Conservation (phyloP, 2,329 filamentous ascomycete genomes). For the Calonectria pauciramosa region DNA sequence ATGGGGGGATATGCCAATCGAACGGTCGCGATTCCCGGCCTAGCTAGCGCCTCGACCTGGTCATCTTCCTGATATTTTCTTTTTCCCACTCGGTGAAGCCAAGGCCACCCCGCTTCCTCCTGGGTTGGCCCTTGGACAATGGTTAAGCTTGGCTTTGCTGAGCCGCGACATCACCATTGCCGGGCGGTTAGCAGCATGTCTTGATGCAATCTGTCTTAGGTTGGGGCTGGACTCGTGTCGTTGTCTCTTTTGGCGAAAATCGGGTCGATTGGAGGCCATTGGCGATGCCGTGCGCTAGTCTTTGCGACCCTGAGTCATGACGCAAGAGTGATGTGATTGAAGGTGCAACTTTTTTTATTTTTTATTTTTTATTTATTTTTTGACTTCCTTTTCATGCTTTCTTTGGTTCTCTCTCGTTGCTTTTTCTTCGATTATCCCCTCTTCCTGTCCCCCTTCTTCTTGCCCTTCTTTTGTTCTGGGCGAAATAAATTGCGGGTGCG, state of each 20-base stretch:
- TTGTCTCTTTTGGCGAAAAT: background rate
- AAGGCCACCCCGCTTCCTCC: background rate
- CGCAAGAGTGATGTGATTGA: background rate
- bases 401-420: background rate
- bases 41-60: background rate
- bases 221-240: background rate
- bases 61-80: background rate
- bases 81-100: background rate
- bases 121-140: background rate
- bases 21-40: background rate
- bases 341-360: too few relatives aligned
- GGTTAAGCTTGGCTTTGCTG: background rate
- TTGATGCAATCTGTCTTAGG: conserved; percentile 4
- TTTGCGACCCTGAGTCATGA: background rate
- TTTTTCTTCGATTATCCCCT: background rate
- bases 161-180: background rate
- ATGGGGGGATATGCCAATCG: background rate
- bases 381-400: background rate
- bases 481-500: background rate
- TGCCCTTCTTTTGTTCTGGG: background rate
- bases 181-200: background rate
- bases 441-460: background rate
- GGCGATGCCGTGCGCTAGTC: background rate
- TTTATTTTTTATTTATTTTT: too few relatives aligned
- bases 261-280: background rate